Percentiles rank a stretch among this genome's conserved stretches.
Evolutionary conservation across 2,329 filamentous ascomycete genomes (phyloP).

Genomic region (Sclerotinia borealis): DNA sequence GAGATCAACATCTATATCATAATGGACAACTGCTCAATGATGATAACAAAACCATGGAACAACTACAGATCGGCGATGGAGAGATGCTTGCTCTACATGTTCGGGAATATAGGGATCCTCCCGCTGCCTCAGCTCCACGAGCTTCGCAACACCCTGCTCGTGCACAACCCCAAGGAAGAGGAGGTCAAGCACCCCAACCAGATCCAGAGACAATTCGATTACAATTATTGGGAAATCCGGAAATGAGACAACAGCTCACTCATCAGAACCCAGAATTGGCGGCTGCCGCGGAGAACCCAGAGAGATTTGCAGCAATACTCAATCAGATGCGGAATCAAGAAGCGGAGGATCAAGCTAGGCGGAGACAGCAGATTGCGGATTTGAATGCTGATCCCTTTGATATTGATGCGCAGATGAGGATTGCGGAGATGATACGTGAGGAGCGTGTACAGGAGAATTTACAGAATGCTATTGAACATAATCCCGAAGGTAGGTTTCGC

Average conservation of each 20-base stretch:
- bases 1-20: constrained; percentile 79
- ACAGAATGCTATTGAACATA: constrained; percentile 94
- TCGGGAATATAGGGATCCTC: constrained; percentile 47
- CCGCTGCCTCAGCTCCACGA: constrained; percentile 34
- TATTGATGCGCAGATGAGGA: constrained; percentile 80
- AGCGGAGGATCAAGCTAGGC: constrained; percentile 65
- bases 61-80: constrained; percentile 75
- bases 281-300: constrained; percentile 66
- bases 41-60: constrained; percentile 73
- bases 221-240: constrained; percentile 74
- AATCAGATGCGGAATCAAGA: constrained; percentile 63
- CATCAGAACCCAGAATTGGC: constrained; percentile 71
- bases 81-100: constrained; percentile 92
- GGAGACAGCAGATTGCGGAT: constrained; percentile 74
- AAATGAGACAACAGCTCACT: constrained; percentile 63
- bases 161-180: constrained; percentile 32
- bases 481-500: constrained; percentile 75
- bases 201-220: constrained; percentile 79
- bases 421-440: constrained; percentile 95
- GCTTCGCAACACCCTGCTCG: constrained; percentile 21
- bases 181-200: constrained; percentile 36
- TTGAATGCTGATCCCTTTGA: constrained; percentile 95
- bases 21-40: constrained; percentile 77
- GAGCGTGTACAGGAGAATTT: constrained; percentile 92
- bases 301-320: constrained; percentile 69